Conservation (phyloP, 2,329 filamentous ascomycete species). For the Alternaria angustiovoidea region DNA sequence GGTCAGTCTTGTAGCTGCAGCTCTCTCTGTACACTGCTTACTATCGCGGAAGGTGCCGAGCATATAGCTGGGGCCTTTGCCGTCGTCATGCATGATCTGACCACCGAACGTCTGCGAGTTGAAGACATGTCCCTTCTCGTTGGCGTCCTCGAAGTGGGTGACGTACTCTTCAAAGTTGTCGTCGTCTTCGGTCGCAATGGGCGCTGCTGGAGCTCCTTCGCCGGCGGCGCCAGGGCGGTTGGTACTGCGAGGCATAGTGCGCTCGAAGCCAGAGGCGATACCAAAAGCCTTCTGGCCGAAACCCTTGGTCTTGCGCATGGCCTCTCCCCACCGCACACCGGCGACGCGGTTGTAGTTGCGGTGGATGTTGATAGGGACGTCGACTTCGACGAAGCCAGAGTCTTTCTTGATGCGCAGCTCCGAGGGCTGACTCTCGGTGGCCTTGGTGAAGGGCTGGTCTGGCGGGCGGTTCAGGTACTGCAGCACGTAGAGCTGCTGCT, state of each 20-base stretch:
- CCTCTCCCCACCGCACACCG: constrained; percentile 82
- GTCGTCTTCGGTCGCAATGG: constrained; percentile 63
- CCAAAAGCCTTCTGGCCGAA: constrained; percentile 56
- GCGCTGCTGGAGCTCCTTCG: constrained; percentile 29
- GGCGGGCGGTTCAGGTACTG: constrained; percentile 85
- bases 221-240: constrained; percentile 37
- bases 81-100: constrained; percentile 73
- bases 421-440: constrained; percentile 63
- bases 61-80: constrained; percentile 81
- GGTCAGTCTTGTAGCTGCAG: constrained; percentile 12
- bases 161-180: constrained; percentile 69
- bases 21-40: constrained; percentile 54
- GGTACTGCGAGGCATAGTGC: constrained; percentile 41
- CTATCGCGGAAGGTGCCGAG: constrained; percentile 87
- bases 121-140: constrained; percentile 75
- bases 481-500: constrained; percentile 70
- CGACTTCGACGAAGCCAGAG: constrained; percentile 87
- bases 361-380: constrained; percentile 79
- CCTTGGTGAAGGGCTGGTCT: constrained; percentile 68
- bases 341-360: constrained; percentile 82
- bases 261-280: constrained; percentile 56
- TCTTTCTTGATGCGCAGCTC: constrained; percentile 83
- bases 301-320: constrained; percentile 65
- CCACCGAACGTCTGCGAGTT: constrained; percentile 86
- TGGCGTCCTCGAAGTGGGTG: constrained; percentile 66